Conservation (phyloP, 805 yeast genomes). For the Monosporozyma yasuniensis region DNA sequence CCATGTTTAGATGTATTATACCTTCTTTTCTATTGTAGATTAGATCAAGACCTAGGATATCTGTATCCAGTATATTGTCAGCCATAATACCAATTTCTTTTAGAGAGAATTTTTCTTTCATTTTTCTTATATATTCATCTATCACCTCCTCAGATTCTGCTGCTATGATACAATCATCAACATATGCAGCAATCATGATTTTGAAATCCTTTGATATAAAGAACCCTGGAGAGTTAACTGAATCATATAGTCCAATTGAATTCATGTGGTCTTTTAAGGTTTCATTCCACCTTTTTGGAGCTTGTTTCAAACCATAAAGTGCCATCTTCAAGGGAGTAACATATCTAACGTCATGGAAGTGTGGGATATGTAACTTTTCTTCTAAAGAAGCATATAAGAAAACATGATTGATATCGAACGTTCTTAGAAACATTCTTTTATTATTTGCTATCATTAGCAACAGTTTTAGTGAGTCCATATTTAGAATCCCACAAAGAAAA, state of each 20-base stretch:
- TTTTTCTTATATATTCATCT: neutral
- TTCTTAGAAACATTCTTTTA: neutral
- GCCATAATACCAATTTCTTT: slow-evolving; percentile 7
- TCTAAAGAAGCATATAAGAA: neutral
- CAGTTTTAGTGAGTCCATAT: slow-evolving; percentile 1
- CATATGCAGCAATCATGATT: slow-evolving; percentile 7
- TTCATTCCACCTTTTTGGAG: slow-evolving; percentile 6
- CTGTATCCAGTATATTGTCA: slow-evolving; percentile 2
- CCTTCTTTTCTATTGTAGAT: slow-evolving; percentile 1
- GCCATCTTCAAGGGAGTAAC: slow-evolving; percentile 4
- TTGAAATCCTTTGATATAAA: slow-evolving; percentile 2
- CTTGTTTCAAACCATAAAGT: slow-evolving; percentile 5
- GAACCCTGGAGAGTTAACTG: slow-evolving; percentile 6
- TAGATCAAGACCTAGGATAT: slow-evolving; percentile 8
- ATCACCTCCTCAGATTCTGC: slow-evolving; percentile 1
- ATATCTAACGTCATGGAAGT: neutral
- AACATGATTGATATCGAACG: slow-evolving; percentile 5
- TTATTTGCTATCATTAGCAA: slow-evolving; percentile 4
- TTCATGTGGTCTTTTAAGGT: slow-evolving; percentile 5
- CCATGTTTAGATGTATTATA: neutral
- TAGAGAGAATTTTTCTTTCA: slow-evolving; percentile 3
- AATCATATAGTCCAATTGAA: slow-evolving; percentile 2
- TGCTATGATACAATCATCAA: slow-evolving; percentile 9
- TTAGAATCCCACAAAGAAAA: too few species aligned
- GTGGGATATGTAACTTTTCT: neutral